A percentile compares a stretch with the other conserved stretches of the same genome.
These are phyloP conservation scores for Eucalyptus lansdowneana DNA, from an alignment of 345 rosid species.

Conservation along the genomic window DNA sequence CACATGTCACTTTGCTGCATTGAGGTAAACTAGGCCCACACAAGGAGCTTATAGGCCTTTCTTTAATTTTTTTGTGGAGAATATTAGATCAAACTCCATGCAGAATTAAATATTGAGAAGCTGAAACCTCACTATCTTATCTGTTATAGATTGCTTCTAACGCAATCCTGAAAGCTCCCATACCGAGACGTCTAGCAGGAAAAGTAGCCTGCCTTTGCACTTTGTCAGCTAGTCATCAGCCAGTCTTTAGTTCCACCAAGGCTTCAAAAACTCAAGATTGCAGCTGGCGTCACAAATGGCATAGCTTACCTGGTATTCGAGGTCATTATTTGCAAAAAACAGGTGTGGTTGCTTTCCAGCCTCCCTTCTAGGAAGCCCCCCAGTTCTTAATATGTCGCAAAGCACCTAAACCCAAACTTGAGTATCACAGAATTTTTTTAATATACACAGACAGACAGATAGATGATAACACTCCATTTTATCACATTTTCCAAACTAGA, in stretches of 20 bases:
- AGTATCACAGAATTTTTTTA: no score
- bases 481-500: no score
- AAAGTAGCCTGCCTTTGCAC: conserved; percentile 53
- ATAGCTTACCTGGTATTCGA: no score
- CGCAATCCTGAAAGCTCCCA: conserved; percentile 88
- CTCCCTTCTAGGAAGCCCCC: no score
- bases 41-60: not conserved
- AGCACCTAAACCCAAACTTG: no score
- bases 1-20: not conserved
- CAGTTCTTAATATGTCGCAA: no score
- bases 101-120: not conserved
- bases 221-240: conserved; percentile 12
- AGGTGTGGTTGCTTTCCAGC: no score
- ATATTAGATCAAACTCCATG: not conserved
- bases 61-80: not conserved
- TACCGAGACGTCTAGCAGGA: conserved; percentile 76
- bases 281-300: no score
- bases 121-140: conserved; percentile 7
- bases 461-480: no score
- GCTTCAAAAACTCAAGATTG: not conserved
- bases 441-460: no score
- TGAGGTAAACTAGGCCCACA: not conserved
- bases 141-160: conserved; percentile 71
- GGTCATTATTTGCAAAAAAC: no score
- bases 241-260: not conserved